Percentiles rank a stretch among this genome's conserved stretches.
phyloP scores from a whole-genome alignment of 345 rosid species.

The Populus ilicifolia region DNA sequence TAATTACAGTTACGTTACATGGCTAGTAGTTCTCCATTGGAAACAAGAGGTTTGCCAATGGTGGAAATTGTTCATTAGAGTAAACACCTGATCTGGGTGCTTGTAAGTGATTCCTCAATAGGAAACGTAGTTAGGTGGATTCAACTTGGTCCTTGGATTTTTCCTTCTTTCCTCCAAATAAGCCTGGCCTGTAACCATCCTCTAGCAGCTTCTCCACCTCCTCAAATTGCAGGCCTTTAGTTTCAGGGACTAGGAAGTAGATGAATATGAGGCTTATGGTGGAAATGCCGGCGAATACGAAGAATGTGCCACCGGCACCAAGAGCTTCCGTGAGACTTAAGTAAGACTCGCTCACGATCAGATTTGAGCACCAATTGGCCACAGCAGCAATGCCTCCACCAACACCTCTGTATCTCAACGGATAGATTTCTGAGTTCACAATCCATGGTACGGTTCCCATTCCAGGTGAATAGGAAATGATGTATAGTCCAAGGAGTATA shows the following conservation, averaged over 20 bases:
- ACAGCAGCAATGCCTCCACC: conserved; percentile 93
- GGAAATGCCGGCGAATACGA: conserved; percentile 60
- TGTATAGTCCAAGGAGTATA: conserved; percentile 57
- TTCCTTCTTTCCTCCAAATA: conserved; percentile 21
- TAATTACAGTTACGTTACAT: too few relatives aligned
- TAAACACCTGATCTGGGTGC: too few relatives aligned
- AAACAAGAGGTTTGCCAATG: too few relatives aligned
- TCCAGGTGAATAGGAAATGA: conserved; percentile 68
- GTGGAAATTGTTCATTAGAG: too few relatives aligned
- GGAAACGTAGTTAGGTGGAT: neutral
- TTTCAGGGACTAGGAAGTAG: conserved; percentile 73
- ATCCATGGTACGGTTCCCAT: conserved; percentile 94
- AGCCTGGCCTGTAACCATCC: conserved; percentile 51
- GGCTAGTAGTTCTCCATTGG: too few relatives aligned
- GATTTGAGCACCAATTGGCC: conserved; percentile 68
- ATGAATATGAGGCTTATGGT: conserved; percentile 44
- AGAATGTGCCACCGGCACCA: conserved; percentile 66
- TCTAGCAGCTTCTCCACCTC: conserved; percentile 74
- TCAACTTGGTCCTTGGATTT: neutral
- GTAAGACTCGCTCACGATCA: conserved; percentile 65
- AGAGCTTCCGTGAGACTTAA: conserved; percentile 62
- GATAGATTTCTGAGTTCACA: conserved; percentile 92
- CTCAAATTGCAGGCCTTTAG: conserved; percentile 78
- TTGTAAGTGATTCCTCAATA: too few relatives aligned
- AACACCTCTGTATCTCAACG: conserved; percentile 70